Conservation (phyloP, 441 rosid genomes). For the Pelargonium citronellum region DNA sequence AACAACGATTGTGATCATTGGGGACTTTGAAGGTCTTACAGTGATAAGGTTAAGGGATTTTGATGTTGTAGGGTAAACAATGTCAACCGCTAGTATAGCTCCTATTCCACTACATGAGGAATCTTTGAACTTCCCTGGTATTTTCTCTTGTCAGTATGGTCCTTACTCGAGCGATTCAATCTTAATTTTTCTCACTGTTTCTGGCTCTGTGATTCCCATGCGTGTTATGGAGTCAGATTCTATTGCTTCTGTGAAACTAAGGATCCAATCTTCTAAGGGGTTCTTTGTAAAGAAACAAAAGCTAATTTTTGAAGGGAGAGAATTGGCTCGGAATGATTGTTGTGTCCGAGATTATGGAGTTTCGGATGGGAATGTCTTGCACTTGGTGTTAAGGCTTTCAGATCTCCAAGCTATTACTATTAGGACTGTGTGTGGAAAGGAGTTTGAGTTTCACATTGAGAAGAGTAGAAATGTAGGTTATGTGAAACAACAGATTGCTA, state of each 20-base stretch:
- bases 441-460: constrained; percentile 68
- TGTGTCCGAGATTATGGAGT: constrained; percentile 74
- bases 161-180: constrained; percentile 38
- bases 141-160: constrained; percentile 21
- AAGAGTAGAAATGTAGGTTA: constrained; percentile 52
- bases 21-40: neutral
- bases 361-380: constrained; percentile 59
- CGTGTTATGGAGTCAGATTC: constrained; percentile 64
- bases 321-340: constrained; percentile 55
- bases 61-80: constrained; percentile 18
- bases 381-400: constrained; percentile 70
- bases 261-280: constrained; percentile 77
- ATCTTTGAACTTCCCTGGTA: constrained; percentile 33
- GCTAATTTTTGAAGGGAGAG: constrained; percentile 74
- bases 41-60: neutral
- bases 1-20: neutral
- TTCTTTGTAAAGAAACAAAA: constrained; percentile 72
- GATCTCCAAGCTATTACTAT: constrained; percentile 66
- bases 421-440: constrained; percentile 53
- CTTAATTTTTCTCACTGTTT: constrained; percentile 47
- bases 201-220: constrained; percentile 66
- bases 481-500: constrained; percentile 58
- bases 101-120: constrained; percentile 45
- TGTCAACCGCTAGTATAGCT: constrained; percentile 69
- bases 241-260: constrained; percentile 67